These are phyloP conservation scores for Alisma plantagoaquatica DNA, from an alignment of 106 monocot genomes.

Conservation along the genomic window DNA sequence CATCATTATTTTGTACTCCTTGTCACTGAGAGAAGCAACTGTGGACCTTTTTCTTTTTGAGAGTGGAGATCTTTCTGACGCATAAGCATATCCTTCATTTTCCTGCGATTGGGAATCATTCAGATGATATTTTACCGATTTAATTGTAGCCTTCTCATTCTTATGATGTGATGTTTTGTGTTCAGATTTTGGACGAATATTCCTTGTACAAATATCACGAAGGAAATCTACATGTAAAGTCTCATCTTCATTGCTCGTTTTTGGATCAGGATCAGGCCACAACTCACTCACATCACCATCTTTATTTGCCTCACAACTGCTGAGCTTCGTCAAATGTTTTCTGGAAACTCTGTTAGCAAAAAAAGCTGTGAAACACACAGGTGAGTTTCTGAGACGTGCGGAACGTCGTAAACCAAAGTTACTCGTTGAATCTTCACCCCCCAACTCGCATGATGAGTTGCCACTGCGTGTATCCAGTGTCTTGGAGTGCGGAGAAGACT, in stretches of 20 bases:
- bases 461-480: not conserved
- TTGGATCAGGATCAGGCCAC: too few species aligned
- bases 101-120: not conserved
- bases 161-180: not conserved
- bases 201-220: too few species aligned
- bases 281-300: too few species aligned
- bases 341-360: too few species aligned
- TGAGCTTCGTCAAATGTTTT: too few species aligned
- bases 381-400: not conserved
- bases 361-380: not conserved
- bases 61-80: not conserved
- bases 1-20: conserved; percentile 33
- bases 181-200: too few species aligned
- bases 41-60: conserved; percentile 6
- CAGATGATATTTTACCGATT: not conserved
- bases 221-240: too few species aligned
- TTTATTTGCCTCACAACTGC: too few species aligned
- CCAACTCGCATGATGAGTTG: not conserved
- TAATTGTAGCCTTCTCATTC: not conserved
- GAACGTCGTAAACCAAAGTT: not conserved
- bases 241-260: too few species aligned
- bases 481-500: not conserved
- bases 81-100: not conserved
- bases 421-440: too few species aligned
- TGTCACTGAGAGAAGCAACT: conserved; percentile 21